Base-by-base conservation (phyloP, 1,284 basidiomycete species). In the Sphaerobolus stellatus region DNA sequence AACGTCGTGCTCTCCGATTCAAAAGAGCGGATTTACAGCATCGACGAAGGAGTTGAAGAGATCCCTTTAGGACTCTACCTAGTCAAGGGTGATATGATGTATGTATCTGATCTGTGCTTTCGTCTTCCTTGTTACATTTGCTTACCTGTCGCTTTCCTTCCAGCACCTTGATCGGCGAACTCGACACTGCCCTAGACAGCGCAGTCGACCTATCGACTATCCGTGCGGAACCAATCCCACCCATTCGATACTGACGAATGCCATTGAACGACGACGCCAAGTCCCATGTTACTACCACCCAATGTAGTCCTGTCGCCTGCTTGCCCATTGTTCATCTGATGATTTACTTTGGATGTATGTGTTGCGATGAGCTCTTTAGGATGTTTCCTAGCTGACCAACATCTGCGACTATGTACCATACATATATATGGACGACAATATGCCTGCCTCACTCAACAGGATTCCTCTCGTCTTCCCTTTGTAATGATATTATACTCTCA, bases 21-120 rank as follows among this genome's bases (percentile, higher is more conserved):
- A 52, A 91, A 89, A 65, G 94, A 98, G 69, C 84, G 94, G 61
- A 87, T 96, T 31, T 97, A 91, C 70, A 91, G 89, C 64, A 72
- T 81, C 54, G 95, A 99, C 16, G 90, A 91, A 65, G 90, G 90
- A 22, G 94, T 98, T 29, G 93, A 98, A 72, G 94, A 98, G 76
- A 86, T 96, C 11, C 90, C 93, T 0, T 76, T 99, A n/a, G 96
- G 96, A 1, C 76, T 99, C 46, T 99, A 99, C 71, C 85, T 99
- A 61, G 90, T 99, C 64, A 92, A 98, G 66, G 96, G 96, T 2
- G 96, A 99, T 68, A 95, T 96, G 79, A 94, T 97, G 96, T 98
- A 59, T 66, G 84, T 78, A 8, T 55, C 20, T 52, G 38, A 40
- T 18, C 29, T 41, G n/a, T 44, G 14, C 45, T 11, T 24, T 41